Percentiles rank a stretch among this genome's conserved stretches.
phyloP scores from a whole-genome alignment of 2,329 filamentous ascomycete species.

The Plenodomus tracheiphilus region DNA sequence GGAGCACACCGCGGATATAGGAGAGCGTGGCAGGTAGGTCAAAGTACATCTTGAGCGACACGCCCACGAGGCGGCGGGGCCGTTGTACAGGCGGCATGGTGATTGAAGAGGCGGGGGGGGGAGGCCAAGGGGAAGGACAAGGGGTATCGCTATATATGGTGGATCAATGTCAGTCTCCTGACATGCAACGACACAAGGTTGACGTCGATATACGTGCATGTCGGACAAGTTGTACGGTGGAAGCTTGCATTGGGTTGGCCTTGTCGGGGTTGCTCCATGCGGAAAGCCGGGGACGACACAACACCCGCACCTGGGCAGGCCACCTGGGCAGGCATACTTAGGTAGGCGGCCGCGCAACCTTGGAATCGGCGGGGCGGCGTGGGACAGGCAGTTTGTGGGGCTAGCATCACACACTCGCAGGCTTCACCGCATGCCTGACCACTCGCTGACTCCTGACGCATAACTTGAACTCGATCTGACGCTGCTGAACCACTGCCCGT shows the following conservation, averaged over 20 bases:
- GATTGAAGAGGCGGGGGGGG: background rate
- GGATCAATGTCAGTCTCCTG: background rate
- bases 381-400: slow-evolving; percentile 1
- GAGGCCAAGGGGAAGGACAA: background rate
- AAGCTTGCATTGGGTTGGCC: background rate
- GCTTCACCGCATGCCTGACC: background rate
- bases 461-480: background rate
- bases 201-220: background rate
- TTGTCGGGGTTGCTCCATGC: slow-evolving; percentile 18
- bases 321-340: too few species aligned
- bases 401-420: background rate
- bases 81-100: slow-evolving; percentile 37
- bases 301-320: background rate
- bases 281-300: slow-evolving; percentile 13
- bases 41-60: slow-evolving; percentile 83
- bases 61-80: slow-evolving; percentile 68
- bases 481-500: too few species aligned
- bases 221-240: too few species aligned
- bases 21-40: slow-evolving; percentile 63
- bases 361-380: background rate
- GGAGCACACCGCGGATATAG: slow-evolving; percentile 49
- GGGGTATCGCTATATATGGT: background rate
- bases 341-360: too few species aligned
- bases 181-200: background rate
- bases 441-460: background rate